Evolutionary conservation across 257 asterid genomes (phyloP).

Genomic region (Handroanthus guayacan): DNA sequence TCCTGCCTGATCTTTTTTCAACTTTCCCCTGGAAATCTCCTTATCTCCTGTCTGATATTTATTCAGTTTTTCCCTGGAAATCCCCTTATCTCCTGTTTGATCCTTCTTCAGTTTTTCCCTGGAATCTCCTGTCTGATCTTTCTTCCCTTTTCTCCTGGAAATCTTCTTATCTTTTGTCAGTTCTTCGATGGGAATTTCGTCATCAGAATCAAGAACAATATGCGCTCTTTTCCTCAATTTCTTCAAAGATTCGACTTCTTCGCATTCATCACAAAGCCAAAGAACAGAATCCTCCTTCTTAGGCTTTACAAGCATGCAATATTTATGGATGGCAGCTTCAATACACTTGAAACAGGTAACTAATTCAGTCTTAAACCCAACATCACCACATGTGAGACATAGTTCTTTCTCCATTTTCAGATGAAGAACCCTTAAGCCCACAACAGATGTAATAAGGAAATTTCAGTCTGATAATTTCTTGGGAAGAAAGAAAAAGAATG

Average conservation of each 20-base stretch:
- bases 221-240: background rate
- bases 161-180: background rate
- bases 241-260: background rate
- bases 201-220: background rate
- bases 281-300: background rate
- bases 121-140: background rate
- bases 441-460: background rate
- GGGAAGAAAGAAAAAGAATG: too few relatives aligned
- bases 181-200: background rate
- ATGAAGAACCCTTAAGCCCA: background rate
- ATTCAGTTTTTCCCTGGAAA: background rate
- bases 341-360: conserved; percentile 6
- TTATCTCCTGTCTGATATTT: background rate
- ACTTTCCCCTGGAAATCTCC: background rate
- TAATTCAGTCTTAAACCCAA: background rate
- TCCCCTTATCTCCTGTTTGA: too few relatives aligned
- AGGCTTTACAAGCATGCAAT: conserved; percentile 3
- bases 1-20: background rate
- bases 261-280: background rate
- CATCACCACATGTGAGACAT: conserved; percentile 13
- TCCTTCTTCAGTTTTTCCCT: too few relatives aligned
- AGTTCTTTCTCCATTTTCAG: background rate
- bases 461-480: background rate
- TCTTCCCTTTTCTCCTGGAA: background rate
- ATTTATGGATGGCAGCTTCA: background rate